Evolutionary conservation across 2,329 filamentous ascomycete genomes (phyloP).

Genomic region (Drechslerella coelobrocha): DNA sequence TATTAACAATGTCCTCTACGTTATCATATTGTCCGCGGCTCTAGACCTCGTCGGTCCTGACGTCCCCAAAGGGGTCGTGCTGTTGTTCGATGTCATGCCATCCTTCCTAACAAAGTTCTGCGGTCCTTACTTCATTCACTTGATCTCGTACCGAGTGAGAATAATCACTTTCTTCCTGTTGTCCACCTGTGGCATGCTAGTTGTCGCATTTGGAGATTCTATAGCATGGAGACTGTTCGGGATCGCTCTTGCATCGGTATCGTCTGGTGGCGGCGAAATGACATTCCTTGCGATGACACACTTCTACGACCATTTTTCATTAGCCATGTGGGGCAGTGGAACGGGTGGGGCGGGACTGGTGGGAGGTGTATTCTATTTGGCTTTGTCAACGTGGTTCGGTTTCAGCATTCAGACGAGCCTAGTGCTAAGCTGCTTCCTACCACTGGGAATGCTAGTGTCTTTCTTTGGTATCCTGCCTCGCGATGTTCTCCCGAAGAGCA

Average conservation of each 20-base stretch:
- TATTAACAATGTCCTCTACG: constrained; percentile 97
- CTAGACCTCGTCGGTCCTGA: constrained; percentile 88
- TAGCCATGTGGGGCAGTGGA: constrained; percentile 90
- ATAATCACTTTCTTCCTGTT: constrained; percentile 76
- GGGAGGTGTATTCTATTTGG: constrained; percentile 85
- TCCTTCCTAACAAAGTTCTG: constrained; percentile 86
- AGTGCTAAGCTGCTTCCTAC: constrained; percentile 78
- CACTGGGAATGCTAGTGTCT: constrained; percentile 79
- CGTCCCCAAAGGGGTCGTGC: constrained; percentile 88
- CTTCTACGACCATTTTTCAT: constrained; percentile 84
- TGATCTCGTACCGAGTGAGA: constrained; percentile 78
- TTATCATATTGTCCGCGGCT: constrained; percentile 92
- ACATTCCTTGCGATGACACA: constrained; percentile 91
- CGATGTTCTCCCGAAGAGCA: constrained; percentile 60
- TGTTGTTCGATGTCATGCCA: constrained; percentile 90
- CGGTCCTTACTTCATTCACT: constrained; percentile 92
- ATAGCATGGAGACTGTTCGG: constrained; percentile 80
- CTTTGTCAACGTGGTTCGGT: constrained; percentile 80
- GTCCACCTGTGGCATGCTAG: constrained; percentile 84
- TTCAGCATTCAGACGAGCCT: constrained; percentile 77
- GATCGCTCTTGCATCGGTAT: constrained; percentile 82
- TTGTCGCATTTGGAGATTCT: constrained; percentile 78
- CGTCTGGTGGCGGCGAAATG: constrained; percentile 84
- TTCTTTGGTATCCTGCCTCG: constrained; percentile 83
- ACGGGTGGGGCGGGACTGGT: constrained; percentile 87